Base-by-base conservation (phyloP, 2,329 filamentous ascomycete species). In the Xylariales sp. region DNA sequence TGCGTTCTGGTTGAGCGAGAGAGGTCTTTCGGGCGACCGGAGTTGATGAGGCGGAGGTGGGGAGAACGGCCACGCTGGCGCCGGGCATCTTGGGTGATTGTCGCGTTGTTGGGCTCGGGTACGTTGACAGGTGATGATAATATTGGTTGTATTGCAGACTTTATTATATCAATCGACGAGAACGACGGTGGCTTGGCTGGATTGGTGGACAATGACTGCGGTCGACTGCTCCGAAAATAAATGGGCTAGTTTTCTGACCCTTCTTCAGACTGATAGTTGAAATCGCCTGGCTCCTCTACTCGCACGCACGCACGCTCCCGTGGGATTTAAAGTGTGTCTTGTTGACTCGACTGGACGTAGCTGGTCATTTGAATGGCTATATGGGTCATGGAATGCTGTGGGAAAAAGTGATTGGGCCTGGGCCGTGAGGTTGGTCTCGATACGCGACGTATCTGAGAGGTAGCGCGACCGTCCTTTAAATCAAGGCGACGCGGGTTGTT, bases 1-100 rank as follows among this genome's bases (percentile, higher is more conserved):
- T 97, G 86, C 97, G 95, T 85, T 98, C 96, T 64, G 94, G 93
- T 75, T 76, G 76, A 69, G 89, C 91, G 75, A 90, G 83, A 69
- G 91, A 86, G 73, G 91, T 82, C 83, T 97, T 97, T 82, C 92
- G 90, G 77, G 91, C 87, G 75, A 88, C 87, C 79, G 91, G 87
- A 78, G 90, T 88, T 78, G 93, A 88, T 78, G 89, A 84, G 78
- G 88, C 86, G 75, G 88, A 81, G 50, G 77, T 73, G 78, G 91
- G 84, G 75, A 89, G 84, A 75, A 88, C 85, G 76, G 90, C 89
- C 82, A 91, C 87, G 80, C 83, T 87, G 80, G 90, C 87, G 83
- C 88, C 89, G 79, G 91, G 90, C 90, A 93, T 93, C 74, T 84
- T 85, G 82, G 71, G 72, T 76, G 72, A 75, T 75, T 75, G 75